Conservation (phyloP, 2,329 filamentous ascomycete species). For the Ophioceras dolichostomum region DNA sequence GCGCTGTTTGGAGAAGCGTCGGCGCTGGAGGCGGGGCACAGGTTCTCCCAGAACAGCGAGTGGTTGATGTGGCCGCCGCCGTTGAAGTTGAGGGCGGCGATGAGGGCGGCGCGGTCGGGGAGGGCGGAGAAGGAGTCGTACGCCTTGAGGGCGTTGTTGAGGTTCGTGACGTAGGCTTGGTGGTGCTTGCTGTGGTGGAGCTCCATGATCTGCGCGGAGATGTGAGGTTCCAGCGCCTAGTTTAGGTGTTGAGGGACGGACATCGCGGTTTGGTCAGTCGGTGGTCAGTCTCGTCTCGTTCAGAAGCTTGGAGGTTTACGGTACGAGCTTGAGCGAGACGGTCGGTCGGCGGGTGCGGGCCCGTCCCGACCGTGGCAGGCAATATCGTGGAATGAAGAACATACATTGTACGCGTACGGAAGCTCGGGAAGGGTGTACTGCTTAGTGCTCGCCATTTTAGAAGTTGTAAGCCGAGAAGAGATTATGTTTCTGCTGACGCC, state of each 20-base stretch:
- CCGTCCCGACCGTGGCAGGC: no score
- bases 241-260: no score
- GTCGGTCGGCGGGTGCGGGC: no score
- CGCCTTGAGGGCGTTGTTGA: conserved; percentile 70
- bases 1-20: conserved; percentile 34
- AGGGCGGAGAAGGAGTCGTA: conserved; percentile 43
- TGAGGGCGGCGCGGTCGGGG: conserved; percentile 44
- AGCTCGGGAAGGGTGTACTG: conserved; percentile 16
- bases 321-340: no score
- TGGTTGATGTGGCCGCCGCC: conserved; percentile 58
- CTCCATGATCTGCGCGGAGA: conserved; percentile 92
- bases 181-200: conserved; percentile 92
- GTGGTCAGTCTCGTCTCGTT: no score
- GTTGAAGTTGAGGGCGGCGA: conserved; percentile 55
- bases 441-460: no score
- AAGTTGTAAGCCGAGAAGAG: no score
- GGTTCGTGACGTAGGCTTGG: conserved; percentile 83
- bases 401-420: conserved; percentile 20
- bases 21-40: conserved; percentile 46
- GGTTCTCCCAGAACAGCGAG: conserved; percentile 58
- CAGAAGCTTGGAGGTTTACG: no score
- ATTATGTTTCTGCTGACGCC: no score
- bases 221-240: conserved; percentile 46
- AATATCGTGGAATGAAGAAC: no score
- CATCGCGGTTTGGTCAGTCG: no score